A percentile compares a stretch with the other conserved stretches of the same genome.
Evolutionary conservation across 371 early-diverging fungal genomes (phyloP).

Genomic region (Apophysomyces elegans): DNA sequence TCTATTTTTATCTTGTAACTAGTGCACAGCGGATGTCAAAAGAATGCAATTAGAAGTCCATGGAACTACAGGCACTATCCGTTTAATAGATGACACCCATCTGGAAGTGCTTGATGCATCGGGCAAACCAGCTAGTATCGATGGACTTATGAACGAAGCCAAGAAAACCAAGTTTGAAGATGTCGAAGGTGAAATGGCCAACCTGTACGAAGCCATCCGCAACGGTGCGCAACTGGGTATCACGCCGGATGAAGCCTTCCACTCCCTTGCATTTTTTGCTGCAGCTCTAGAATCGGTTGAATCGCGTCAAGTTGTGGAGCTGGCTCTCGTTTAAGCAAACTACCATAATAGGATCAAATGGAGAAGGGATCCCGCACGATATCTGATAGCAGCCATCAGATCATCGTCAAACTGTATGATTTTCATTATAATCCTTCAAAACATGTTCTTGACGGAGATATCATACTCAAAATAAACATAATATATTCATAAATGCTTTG

Average conservation of each 20-base stretch:
- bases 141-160: conserved; percentile 7
- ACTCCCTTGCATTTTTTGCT: conserved; percentile 51
- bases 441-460: no score
- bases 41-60: conserved; percentile 37
- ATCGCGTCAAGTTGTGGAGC: conserved; percentile 29
- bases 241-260: conserved; percentile 44
- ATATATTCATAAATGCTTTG: no score
- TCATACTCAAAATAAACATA: no score
- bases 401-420: no score
- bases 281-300: conserved; percentile 48
- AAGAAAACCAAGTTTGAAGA: conserved; percentile 34
- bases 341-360: no score
- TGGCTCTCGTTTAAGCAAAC: conserved; percentile 13
- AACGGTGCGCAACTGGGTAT: conserved; percentile 33
- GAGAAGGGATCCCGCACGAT: no score
- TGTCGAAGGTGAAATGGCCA: conserved; percentile 51
- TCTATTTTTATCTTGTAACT: background rate
- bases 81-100: conserved; percentile 29
- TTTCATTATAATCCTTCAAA: no score
- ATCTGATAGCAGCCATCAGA: no score
- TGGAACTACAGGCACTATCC: conserved; percentile 50
- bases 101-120: conserved; percentile 35
- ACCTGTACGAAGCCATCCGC: conserved; percentile 40
- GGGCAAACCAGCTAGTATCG: conserved; percentile 24
- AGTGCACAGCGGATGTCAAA: conserved; percentile 49